Conservation (phyloP, 441 rosid species). For the Gossypium schwendimanii region DNA sequence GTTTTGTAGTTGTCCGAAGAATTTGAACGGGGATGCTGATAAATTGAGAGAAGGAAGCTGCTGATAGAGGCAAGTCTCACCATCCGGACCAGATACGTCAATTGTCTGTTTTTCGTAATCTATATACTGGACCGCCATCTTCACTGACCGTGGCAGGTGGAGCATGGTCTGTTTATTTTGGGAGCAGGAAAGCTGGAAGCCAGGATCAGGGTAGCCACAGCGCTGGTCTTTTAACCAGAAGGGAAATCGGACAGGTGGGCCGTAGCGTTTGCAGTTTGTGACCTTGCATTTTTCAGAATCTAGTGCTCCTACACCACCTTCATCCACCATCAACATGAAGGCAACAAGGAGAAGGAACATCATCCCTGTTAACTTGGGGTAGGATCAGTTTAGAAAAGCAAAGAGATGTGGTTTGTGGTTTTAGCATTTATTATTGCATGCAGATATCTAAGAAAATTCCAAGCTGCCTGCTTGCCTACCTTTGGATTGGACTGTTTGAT, state of each 20-base stretch:
- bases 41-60: slow-evolving; percentile 7
- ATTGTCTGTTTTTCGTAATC: neutral
- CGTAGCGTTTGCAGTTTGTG: neutral
- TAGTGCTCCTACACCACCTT: neutral
- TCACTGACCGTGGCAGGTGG: slow-evolving; percentile 5
- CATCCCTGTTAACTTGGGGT: neutral
- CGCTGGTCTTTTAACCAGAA: neutral
- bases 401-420: neutral
- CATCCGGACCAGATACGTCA: neutral
- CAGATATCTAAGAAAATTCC: too few relatives aligned
- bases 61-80: neutral
- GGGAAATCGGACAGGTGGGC: neutral
- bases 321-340: neutral
- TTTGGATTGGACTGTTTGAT: too few relatives aligned
- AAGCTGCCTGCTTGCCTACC: too few relatives aligned
- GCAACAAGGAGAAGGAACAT: neutral
- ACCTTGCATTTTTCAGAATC: neutral
- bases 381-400: too few relatives aligned
- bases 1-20: neutral
- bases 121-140: neutral
- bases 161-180: neutral
- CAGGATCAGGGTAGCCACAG: neutral
- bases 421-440: too few relatives aligned
- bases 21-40: slow-evolving; percentile 3
- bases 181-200: neutral